Base-by-base conservation (phyloP, 2,329 filamentous ascomycete genomes). In the Clonostachys rosea region DNA sequence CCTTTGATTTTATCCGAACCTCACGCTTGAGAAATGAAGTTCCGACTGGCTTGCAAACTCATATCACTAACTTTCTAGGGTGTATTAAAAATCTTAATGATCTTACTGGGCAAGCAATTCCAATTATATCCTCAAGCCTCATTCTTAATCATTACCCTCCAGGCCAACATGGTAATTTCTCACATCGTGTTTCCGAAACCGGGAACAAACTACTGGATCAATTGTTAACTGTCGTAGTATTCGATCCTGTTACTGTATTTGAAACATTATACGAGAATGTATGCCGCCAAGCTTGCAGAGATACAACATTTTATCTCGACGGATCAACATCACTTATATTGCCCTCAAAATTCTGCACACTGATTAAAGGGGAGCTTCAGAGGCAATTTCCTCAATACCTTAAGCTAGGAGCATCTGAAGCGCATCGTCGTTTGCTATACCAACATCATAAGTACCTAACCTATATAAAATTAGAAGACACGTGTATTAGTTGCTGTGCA, bases 121-220 rank as follows among this genome's bases (percentile, higher is more conserved):
- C 46, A 24, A 20, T 48, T 20, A 40, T 50, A n/a, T 42, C 49
- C 13, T 50, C 46, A 13, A 46, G 42, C 37, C 43, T 50, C 24
- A 36, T 50, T n/a, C 41, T 50, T 17, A 44, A 50, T 36, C 46
- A 50, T 24, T 50, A 50, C 40, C 40, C 42, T 10, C 49, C 46
- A 6, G 49, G 40, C 34, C 45, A 46, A 34, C 46, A 48, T 40
- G 14, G 49, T 50, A 46, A 18, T 37, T 13, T 37, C 35, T 16
- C 35, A 13, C 35, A 16, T 37, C 13, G 35, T 5, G 13, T 37
- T 13, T 13, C 35, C 12, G 35, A n/a, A 37, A 37, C 35, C 4
- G 16, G 16, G 5, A 13, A 13, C 16, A 13, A 16, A 37, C 5
- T 16, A 37, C 35, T 37, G 35, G 18, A 5, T 20, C 18, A 20